These are phyloP conservation scores for Circinella umbellata DNA, from an alignment of 371 early-diverging fungal genomes.

Conservation along the genomic window DNA sequence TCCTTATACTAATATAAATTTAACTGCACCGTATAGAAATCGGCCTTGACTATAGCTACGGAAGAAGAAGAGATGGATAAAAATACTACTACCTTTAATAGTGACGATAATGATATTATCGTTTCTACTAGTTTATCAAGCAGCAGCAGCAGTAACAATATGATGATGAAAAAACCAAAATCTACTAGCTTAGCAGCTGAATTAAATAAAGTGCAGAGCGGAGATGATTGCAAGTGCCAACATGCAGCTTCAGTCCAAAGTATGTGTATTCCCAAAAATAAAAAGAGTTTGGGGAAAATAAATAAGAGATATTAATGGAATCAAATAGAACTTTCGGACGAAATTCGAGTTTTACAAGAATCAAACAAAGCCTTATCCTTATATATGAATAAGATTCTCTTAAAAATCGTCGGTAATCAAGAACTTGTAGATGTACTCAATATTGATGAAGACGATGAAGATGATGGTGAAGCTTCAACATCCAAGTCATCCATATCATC, in stretches of 20 bases:
- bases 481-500: neutral
- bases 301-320: neutral
- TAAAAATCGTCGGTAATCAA: conserved; percentile 36
- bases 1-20: too few species aligned
- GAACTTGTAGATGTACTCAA: conserved; percentile 34
- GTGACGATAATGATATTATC: neutral
- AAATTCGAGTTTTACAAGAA: conserved; percentile 29
- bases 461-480: conserved; percentile 1
- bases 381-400: conserved; percentile 42
- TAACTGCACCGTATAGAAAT: too few species aligned
- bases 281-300: neutral
- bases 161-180: neutral
- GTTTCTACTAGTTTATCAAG: neutral
- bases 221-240: conserved; percentile 13
- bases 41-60: too few species aligned
- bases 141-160: neutral
- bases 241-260: conserved; percentile 15
- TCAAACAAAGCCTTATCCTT: conserved; percentile 38
- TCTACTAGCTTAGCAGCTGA: conserved; percentile 18
- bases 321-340: conserved; percentile 29
- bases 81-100: too few species aligned
- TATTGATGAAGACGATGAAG: conserved; percentile 31
- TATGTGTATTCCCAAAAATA: neutral
- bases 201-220: conserved; percentile 14
- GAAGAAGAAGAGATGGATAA: too few species aligned